Percentiles rank a stretch among this genome's conserved stretches.
Conservation (phyloP, 2,329 filamentous ascomycete species). For the Hypoxylon sp. region DNA sequence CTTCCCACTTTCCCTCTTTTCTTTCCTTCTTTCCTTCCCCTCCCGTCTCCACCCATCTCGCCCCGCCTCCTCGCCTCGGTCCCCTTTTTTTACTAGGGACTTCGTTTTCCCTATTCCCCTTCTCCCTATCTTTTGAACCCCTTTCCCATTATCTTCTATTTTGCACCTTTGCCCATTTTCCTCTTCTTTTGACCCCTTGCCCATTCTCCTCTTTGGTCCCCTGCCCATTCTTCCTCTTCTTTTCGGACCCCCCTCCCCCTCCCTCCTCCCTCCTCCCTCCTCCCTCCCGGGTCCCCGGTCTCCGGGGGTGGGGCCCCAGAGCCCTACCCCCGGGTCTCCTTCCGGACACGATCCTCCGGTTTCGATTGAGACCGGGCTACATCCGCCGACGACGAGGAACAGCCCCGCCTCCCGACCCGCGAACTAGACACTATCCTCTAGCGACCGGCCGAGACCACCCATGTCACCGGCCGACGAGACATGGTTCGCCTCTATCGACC, state of each 20-base stretch:
- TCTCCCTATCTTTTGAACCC: background rate
- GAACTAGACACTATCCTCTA: conserved; percentile 11
- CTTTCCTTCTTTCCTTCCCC: too few species aligned
- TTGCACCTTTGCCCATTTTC: background rate
- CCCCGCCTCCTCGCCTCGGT: too few species aligned
- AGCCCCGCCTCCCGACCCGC: conserved; percentile 7
- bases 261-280: background rate
- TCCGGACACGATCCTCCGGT: conserved; percentile 7
- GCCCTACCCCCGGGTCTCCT: background rate
- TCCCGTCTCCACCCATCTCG: too few species aligned
- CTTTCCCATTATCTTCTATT: background rate
- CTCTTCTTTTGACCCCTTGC: background rate
- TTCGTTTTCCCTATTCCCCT: too few species aligned
- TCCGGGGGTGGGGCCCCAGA: too few species aligned
- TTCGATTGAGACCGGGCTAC: conserved; percentile 8
- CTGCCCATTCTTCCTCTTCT: background rate
- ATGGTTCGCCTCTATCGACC: too few species aligned
- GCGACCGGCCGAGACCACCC: conserved; percentile 10
- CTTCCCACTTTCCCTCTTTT: too few species aligned
- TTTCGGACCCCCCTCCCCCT: background rate
- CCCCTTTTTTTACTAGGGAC: too few species aligned
- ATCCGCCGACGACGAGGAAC: conserved; percentile 12
- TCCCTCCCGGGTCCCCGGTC: background rate
- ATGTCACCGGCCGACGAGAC: conserved; percentile 2
- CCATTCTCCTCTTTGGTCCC: background rate